phyloP scores from a whole-genome alignment of 2,329 filamentous ascomycete species.

The Xylariaceae sp. region DNA sequence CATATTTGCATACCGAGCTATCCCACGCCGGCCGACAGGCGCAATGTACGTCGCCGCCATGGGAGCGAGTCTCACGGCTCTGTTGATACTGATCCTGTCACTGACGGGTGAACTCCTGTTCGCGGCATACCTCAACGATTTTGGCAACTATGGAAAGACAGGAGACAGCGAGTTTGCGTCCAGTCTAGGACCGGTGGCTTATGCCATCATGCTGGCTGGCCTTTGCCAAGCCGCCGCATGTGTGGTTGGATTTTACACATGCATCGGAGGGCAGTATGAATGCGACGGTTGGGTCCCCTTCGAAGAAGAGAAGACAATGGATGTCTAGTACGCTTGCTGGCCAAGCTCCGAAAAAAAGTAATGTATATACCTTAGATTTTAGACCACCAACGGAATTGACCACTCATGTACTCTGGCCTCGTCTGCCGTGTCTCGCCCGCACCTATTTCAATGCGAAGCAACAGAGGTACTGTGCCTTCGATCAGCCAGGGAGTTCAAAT shows the following conservation, averaged over 20 bases:
- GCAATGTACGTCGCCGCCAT: constrained; percentile 5
- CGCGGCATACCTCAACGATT: not conserved
- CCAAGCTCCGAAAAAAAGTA: too few relatives aligned
- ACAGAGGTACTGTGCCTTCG: too few relatives aligned
- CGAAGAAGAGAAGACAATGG: not conserved
- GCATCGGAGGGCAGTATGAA: constrained; percentile 16
- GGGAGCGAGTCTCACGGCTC: constrained; percentile 1
- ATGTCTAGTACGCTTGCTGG: not conserved
- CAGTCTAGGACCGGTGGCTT: constrained; percentile 2
- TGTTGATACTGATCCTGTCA: constrained; percentile 8
- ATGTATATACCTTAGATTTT: too few relatives aligned
- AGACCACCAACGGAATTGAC: too few relatives aligned
- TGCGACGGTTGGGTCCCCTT: constrained; percentile 10
- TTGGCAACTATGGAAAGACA: not conserved
- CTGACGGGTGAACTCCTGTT: constrained; percentile 9
- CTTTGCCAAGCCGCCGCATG: constrained; percentile 6
- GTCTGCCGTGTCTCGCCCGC: too few relatives aligned
- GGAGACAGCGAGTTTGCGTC: not conserved
- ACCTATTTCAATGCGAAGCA: too few relatives aligned
- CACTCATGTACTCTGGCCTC: too few relatives aligned
- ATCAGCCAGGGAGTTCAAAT: too few relatives aligned
- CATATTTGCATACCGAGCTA: constrained; percentile 7
- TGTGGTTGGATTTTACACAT: constrained; percentile 13
- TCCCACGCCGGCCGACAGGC: not conserved
- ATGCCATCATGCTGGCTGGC: constrained; percentile 1